Base-by-base conservation (phyloP, 192 early-diverging fungal genomes). In the Coemansia umbellata region DNA sequence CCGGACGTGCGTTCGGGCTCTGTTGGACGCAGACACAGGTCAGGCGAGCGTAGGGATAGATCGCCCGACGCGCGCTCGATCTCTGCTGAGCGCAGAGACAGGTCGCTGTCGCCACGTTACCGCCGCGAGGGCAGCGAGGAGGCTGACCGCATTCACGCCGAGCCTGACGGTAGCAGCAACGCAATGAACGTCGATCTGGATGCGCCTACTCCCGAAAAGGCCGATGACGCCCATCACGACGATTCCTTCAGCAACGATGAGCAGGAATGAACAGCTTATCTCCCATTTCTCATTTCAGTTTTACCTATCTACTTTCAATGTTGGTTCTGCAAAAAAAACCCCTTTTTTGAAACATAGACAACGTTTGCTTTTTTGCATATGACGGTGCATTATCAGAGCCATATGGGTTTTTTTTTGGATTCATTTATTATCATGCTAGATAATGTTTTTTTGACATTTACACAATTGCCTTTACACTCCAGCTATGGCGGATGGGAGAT, bases 51-150 rank as follows among this genome's bases (percentile, higher is more conserved):
- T 3, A 24, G 43, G 9, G 24, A 22, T 26, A 45, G 43, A n/a
- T 45, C 43, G 26, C 43, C 24, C 43, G 43, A 45, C 13, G 13
- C 24, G 13, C 43, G 43, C 43, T 45, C 43, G 24, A 26, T 15
- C 13, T 45, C 43, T 3, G 8, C 28, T 22, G 43, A 45, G 4
- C 43, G 37, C 24, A 45, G 43, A 19, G 24, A 27, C 23, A 45
- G 43, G 13, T 45, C 43, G 2, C 5, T 45, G 23, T 45, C 43
- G 23, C 43, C 43, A 1, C 43, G 43, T n/a, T 17, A 33, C 41
- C 31, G 42, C 41, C 31, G 50, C 36, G 24, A 48, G 51, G 28
- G 36, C 35, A 32, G 62, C 24, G 37, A 49, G 31, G 57, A 59
- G 13, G 56, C 41, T 37, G 37, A 47, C 39, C 44, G 49, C 14